Percentiles rank a stretch among this genome's conserved stretches.
phyloP scores from a whole-genome alignment of 495 filamentous ascomycete species.

The Trichoderma reesei region DNA sequence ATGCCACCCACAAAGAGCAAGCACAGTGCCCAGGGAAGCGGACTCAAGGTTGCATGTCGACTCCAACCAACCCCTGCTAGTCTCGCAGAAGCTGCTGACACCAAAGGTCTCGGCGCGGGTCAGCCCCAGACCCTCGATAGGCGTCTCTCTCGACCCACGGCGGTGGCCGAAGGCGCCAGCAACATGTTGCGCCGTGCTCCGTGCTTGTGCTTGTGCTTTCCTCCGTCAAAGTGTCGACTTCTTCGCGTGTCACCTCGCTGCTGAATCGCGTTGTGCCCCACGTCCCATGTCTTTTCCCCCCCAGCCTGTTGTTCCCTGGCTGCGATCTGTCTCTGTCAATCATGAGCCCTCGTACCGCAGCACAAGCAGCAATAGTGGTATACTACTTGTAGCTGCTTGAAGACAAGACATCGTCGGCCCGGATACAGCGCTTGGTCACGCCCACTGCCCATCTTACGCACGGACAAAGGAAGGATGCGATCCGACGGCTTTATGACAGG shows the following conservation, averaged over 20 bases:
- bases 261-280: slow-evolving; percentile 3
- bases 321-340: not conserved
- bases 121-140: slow-evolving; percentile 6
- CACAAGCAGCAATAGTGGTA: not conserved
- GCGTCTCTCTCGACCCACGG: slow-evolving; percentile 3
- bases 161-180: slow-evolving; percentile 7
- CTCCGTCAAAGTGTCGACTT: too few relatives aligned
- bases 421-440: not conserved
- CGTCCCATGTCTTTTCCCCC: not conserved
- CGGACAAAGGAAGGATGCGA: not conserved
- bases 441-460: not conserved
- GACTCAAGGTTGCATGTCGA: not conserved
- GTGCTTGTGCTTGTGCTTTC: not conserved
- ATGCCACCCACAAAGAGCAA: not conserved
- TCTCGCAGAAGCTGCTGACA: slow-evolving; percentile 6
- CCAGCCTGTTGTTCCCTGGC: not conserved
- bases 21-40: slow-evolving; percentile 4
- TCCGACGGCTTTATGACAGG: not conserved
- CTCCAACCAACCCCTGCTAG: slow-evolving; percentile 3
- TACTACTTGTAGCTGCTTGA: too few relatives aligned
- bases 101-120: slow-evolving; percentile 4
- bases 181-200: slow-evolving; percentile 4
- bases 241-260: not conserved
- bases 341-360: not conserved
- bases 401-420: slow-evolving; percentile 4